phyloP scores from a whole-genome alignment of 2,329 filamentous ascomycete species.

The Ceratocystis papillata region DNA sequence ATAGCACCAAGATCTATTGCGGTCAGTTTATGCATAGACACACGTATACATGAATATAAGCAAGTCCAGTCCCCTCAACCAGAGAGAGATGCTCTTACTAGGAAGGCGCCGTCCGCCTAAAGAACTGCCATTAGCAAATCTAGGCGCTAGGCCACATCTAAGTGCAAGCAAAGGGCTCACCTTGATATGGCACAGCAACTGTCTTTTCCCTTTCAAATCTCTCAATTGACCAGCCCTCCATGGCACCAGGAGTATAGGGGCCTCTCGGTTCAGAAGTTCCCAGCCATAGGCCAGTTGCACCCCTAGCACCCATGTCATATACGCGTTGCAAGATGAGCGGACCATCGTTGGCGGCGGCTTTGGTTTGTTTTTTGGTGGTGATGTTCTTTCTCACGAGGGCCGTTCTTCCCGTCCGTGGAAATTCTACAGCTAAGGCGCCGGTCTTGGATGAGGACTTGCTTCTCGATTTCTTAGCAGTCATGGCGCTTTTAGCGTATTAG shows the following conservation, averaged over 20 bases:
- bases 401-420: background rate
- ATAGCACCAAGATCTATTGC: slow-evolving; percentile 17
- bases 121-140: background rate
- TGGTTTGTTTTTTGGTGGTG: background rate
- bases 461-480: background rate
- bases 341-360: background rate
- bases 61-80: background rate
- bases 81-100: background rate
- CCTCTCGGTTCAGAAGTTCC: slow-evolving; percentile 15
- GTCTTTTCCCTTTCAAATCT: slow-evolving; percentile 14
- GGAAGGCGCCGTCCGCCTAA: slow-evolving; percentile 15
- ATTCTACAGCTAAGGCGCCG: background rate
- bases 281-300: slow-evolving; percentile 20
- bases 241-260: slow-evolving; percentile 12
- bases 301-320: slow-evolving; percentile 7
- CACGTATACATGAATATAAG: background rate
- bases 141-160: background rate
- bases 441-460: background rate
- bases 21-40: background rate
- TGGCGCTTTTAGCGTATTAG: background rate
- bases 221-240: slow-evolving; percentile 15
- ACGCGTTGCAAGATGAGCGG: background rate
- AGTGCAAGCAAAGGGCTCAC: background rate
- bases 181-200: slow-evolving; percentile 10
- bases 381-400: background rate